phyloP scores from a whole-genome alignment of 1,139 yeast genomes.

The Pneumocystis canis region DNA sequence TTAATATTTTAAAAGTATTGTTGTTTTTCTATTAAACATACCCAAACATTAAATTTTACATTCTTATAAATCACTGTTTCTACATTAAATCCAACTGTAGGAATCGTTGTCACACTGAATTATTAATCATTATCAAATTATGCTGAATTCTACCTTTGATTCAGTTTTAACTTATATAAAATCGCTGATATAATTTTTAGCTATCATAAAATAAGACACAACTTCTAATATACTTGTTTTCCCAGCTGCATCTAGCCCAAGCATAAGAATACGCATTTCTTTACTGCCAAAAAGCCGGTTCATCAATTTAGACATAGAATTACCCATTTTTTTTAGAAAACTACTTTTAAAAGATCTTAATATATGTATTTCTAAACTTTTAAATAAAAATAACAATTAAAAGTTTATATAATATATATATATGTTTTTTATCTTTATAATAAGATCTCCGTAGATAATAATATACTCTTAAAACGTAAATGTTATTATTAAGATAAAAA shows the following conservation, averaged over 20 bases:
- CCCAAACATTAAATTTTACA: slow-evolving; percentile 70
- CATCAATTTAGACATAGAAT: slow-evolving; percentile 71
- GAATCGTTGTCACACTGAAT: slow-evolving; percentile 5
- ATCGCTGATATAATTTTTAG: slow-evolving; percentile 27
- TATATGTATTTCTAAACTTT: not conserved
- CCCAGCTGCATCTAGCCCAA: slow-evolving; percentile 86
- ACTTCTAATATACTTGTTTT: slow-evolving; percentile 44
- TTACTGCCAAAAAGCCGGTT: slow-evolving; percentile 82
- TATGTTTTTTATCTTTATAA: not conserved
- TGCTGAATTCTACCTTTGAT: slow-evolving; percentile 34
- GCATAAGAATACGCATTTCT: slow-evolving; percentile 53
- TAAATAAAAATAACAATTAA: not conserved
- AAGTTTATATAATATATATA: not conserved
- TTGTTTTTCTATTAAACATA: slow-evolving; percentile 12
- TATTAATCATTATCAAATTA: not conserved
- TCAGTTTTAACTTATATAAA: slow-evolving; percentile 55
- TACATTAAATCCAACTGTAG: slow-evolving; percentile 84
- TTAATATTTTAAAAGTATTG: not conserved
- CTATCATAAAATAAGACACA: not conserved
- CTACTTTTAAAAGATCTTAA: not conserved
- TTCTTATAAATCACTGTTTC: slow-evolving; percentile 85
- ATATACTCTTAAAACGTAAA: not conserved
- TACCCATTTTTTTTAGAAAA: slow-evolving; percentile 32
- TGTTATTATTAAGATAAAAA: too few species aligned
- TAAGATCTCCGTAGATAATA: not conserved